Evolutionary conservation across 352 stramenopile genomes (phyloP).

Genomic region (Pythium myriotylum): DNA sequence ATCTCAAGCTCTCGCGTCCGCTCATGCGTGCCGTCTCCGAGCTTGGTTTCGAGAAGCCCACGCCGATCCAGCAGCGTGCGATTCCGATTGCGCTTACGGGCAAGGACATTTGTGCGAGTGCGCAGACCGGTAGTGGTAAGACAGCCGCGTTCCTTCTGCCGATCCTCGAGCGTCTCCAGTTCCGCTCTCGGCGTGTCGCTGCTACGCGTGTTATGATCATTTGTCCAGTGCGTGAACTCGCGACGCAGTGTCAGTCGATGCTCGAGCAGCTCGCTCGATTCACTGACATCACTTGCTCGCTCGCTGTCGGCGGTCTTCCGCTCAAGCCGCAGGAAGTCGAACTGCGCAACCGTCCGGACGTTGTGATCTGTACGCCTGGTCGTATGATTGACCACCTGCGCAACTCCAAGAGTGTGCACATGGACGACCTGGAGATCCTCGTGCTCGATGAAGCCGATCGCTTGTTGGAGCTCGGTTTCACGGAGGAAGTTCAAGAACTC

Average conservation of each 20-base stretch:
- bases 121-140: conserved; percentile 97
- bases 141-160: conserved; percentile 98
- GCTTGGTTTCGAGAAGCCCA: conserved; percentile 97
- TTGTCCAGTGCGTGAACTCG: conserved; percentile 97
- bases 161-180: conserved; percentile 96
- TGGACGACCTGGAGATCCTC: conserved; percentile 98
- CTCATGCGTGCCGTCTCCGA: conserved; percentile 96
- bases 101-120: conserved; percentile 98
- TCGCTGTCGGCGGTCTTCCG: conserved; percentile 94
- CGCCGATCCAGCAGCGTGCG: conserved; percentile 92
- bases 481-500: conserved; percentile 96
- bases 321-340: conserved; percentile 94
- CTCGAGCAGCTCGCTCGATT: conserved; percentile 95
- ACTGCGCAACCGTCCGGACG: conserved; percentile 93
- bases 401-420: conserved; percentile 96
- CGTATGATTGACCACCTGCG: conserved; percentile 98
- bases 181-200: conserved; percentile 84
- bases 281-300: conserved; percentile 92
- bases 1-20: conserved; percentile 97
- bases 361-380: conserved; percentile 98
- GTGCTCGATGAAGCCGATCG: conserved; percentile 95
- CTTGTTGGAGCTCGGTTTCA: conserved; percentile 98
- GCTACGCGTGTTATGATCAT: conserved; percentile 96
- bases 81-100: conserved; percentile 95
- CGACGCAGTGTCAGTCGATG: conserved; percentile 95